Percentiles rank a stretch among this genome's conserved stretches.
Evolutionary conservation across 1,139 yeast genomes (phyloP).

Genomic region (Meyerozyma carpophila): DNA sequence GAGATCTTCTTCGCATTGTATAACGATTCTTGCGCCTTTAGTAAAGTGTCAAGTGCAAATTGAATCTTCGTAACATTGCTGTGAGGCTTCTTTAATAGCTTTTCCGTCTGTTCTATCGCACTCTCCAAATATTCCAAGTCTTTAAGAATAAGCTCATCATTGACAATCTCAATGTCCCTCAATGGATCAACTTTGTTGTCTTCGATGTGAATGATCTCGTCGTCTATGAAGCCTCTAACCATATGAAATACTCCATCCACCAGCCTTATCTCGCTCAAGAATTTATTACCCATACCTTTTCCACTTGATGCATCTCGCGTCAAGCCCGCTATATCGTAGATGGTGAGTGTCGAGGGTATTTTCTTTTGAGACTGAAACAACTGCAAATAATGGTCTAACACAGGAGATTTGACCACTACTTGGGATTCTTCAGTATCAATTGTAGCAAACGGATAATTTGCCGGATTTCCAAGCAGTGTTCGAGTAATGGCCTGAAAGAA

Average conservation of each 20-base stretch:
- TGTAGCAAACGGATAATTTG: constrained; percentile 78
- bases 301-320: constrained; percentile 71
- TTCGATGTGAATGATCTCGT: constrained; percentile 70
- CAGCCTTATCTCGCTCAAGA: constrained; percentile 62
- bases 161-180: constrained; percentile 62
- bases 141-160: constrained; percentile 67
- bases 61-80: constrained; percentile 22
- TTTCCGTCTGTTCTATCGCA: constrained; percentile 43
- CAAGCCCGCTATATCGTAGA: constrained; percentile 71
- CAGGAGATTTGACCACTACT: constrained; percentile 49
- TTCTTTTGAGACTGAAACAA: constrained; percentile 48
- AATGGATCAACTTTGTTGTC: constrained; percentile 58
- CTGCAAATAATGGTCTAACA: constrained; percentile 37
- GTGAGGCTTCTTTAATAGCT: constrained; percentile 37
- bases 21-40: constrained; percentile 43
- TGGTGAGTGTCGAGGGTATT: constrained; percentile 52
- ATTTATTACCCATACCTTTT: constrained; percentile 75
- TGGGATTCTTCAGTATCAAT: constrained; percentile 69
- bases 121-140: constrained; percentile 64
- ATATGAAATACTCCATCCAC: constrained; percentile 75
- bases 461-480: constrained; percentile 66
- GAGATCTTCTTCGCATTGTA: constrained; percentile 56
- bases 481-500: constrained; percentile 68
- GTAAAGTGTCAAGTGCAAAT: constrained; percentile 42
- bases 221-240: constrained; percentile 61